Percentiles rank a stretch among this genome's conserved stretches.
Evolutionary conservation across 345 rosid species (phyloP).

Genomic region (Brassica napus): Da-Ae NC_063448.1:6904501-6905000

Average conservation of each 20-base stretch:
- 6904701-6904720: slow-evolving; percentile 39
- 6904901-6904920: background rate
- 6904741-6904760: slow-evolving; percentile 52
- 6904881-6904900: background rate
- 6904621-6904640: slow-evolving; percentile 32
- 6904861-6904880: background rate
- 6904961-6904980: background rate
- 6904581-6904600: slow-evolving; percentile 34
- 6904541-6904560: slow-evolving; percentile 19
- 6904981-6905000: background rate
- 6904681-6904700: slow-evolving; percentile 47
- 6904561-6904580: slow-evolving; percentile 8
- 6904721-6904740: slow-evolving; percentile 40
- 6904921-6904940: too few relatives aligned
- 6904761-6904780: slow-evolving; percentile 39
- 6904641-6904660: slow-evolving; percentile 12
- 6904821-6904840: background rate
- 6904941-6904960: background rate
- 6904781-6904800: background rate
- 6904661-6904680: slow-evolving; percentile 42
- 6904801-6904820: background rate
- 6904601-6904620: slow-evolving; percentile 27
- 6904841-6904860: slow-evolving; percentile 13
- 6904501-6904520: slow-evolving; percentile 36
- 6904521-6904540: slow-evolving; percentile 16